Conservation (phyloP, 108 stramenopile genomes). For the Discostella pseudostelligera region DNA sequence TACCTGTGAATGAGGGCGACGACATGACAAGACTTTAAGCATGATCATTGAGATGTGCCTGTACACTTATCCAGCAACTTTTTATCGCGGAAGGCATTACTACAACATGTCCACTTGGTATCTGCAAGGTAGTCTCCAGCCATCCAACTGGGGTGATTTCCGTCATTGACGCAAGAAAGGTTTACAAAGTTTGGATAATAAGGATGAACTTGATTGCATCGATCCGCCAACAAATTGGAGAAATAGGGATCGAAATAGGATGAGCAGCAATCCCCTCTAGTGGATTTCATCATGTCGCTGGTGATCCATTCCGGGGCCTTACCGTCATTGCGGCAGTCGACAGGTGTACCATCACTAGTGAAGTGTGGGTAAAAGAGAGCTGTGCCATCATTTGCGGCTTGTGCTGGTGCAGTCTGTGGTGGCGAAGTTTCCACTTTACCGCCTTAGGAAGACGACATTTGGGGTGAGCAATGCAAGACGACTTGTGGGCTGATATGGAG, state of each 20-base stretch:
- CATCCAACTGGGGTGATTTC: conserved; percentile 25
- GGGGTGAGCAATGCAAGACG: too few relatives aligned
- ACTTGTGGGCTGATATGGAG: too few relatives aligned
- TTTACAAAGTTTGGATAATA: conserved; percentile 26
- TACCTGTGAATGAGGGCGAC: too few relatives aligned
- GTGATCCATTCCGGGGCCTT: conserved; percentile 10
- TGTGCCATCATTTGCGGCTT: neutral
- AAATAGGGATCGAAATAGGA: conserved; percentile 13
- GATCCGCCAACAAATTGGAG: neutral
- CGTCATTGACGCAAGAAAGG: conserved; percentile 20
- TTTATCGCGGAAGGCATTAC: conserved; percentile 10
- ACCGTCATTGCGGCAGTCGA: conserved; percentile 16
- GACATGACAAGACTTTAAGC: too few relatives aligned
- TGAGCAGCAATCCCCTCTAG: conserved; percentile 3
- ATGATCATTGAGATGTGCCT: too few relatives aligned
- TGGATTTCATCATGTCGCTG: neutral
- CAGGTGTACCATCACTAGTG: neutral
- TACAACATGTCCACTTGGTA: conserved; percentile 17
- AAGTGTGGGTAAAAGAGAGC: conserved; percentile 14
- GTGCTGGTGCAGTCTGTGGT: neutral
- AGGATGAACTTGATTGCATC: conserved; percentile 12
- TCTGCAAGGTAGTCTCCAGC: conserved; percentile 13
- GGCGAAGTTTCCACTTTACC: neutral
- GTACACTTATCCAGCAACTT: conserved; percentile 4
- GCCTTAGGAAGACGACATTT: too few relatives aligned